Conservation (phyloP, 257 asterid genomes). For the Solanum dulcamara region DNA sequence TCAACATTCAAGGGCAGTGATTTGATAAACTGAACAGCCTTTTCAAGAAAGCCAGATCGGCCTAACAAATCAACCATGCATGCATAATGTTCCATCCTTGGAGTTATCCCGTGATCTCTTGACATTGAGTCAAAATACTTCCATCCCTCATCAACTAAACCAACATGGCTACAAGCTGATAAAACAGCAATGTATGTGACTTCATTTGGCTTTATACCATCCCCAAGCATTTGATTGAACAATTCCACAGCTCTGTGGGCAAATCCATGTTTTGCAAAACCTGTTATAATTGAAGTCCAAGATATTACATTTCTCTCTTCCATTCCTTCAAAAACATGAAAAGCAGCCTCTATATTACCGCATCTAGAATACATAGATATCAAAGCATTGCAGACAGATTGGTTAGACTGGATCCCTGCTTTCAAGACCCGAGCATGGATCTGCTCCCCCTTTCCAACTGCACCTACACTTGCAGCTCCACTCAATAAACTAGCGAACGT, state of each 20-base stretch:
- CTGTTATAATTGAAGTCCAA: conserved; percentile 88
- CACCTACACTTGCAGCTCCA: conserved; percentile 93
- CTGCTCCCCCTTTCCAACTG: conserved; percentile 82
- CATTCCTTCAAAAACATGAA: conserved; percentile 46
- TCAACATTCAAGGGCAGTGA: conserved; percentile 65
- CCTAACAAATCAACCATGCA: conserved; percentile 87
- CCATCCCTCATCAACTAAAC: conserved; percentile 62
- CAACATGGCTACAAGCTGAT: conserved; percentile 93
- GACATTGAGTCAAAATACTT: conserved; percentile 49
- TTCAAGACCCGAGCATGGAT: conserved; percentile 71
- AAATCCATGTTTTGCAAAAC: conserved; percentile 79
- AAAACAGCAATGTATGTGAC: conserved; percentile 75
- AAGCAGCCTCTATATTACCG: conserved; percentile 74
- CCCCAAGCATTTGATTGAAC: conserved; percentile 48
- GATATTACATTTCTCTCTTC: conserved; percentile 47
- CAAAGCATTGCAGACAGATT: conserved; percentile 57
- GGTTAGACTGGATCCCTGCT: conserved; percentile 45
- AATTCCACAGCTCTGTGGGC: conserved; percentile 50
- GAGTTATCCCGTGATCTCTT: conserved; percentile 44
- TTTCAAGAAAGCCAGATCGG: conserved; percentile 51
- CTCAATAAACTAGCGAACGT: conserved; percentile 86
- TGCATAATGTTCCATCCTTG: conserved; percentile 86
- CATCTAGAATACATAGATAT: conserved; percentile 90
- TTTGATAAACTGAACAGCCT: conserved; percentile 39
- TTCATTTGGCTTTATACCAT: conserved; percentile 67